Evolutionary conservation across 106 monocot species (phyloP), one percentile per base, ranked within the genome.

Genomic region (Acanthochlamys bracteata): DNA sequence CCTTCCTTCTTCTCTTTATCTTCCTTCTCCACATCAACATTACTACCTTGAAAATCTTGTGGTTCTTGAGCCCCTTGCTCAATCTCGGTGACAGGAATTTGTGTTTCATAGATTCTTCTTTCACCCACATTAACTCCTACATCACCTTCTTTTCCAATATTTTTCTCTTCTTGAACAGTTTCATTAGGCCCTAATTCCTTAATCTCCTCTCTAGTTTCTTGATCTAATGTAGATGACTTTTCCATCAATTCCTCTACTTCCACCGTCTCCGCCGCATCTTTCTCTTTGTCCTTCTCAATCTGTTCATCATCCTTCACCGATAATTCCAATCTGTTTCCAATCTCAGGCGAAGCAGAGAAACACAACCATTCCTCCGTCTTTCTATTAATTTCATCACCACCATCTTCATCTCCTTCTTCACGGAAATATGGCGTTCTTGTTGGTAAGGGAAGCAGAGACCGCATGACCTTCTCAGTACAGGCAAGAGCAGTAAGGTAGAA

Each of bases 401-500:
- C 66, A 0, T 53, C 52, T 17, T 53, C 66, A 3, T 27, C 33
- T 19, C n/a, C 53, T 4, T 52, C 66, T 17, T 53, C 66, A 4
- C 41, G 64, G 33, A 33, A 33, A 0, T 47, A 1, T 12, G 6
- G 10, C 6, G 39, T 7, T 15, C 7, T 24, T 15, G 10, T 12
- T 7, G 24, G 40, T 7, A 45, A 57, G 14, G 74, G 79, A 33
- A 90, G 66, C 2, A 86, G 70, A 26, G 60, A 77, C 39, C 56
- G 43, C 86, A 80, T 80, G 68, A 90, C 19, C 39, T 56, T 69
- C 7, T 75, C 68, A 2, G 78, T 66, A 42, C 66, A 68, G 14
- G 73, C 78, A 46, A 71, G 60, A 25, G 77, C 56, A 27, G 78
- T 83, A 47, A 80, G 67, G 62, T 73, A 80, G 24, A 78, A 60